A percentile compares a stretch with the other conserved stretches of the same genome.
phyloP scores from a whole-genome alignment of 2,329 filamentous ascomycete genomes.

The Simplicillium aogashimaense region DNA sequence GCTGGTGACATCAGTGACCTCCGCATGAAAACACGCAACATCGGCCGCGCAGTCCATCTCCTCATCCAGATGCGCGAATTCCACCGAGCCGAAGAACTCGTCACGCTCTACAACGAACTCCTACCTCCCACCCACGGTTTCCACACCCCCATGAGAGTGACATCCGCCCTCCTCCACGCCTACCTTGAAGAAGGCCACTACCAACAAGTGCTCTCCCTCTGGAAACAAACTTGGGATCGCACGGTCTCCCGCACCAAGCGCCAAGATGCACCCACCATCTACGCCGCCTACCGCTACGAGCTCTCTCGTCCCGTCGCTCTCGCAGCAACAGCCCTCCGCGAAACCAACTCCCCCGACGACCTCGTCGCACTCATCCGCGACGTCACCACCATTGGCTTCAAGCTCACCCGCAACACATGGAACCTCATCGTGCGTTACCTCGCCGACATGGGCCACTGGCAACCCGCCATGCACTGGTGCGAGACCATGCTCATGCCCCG shows the following conservation, averaged over 20 bases:
- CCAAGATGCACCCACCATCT: conserved; percentile 17
- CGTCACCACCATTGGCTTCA: conserved; percentile 59
- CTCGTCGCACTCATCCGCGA: conserved; percentile 41
- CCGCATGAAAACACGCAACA: conserved; percentile 14
- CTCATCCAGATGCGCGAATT: conserved; percentile 29
- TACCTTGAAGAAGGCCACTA: conserved; percentile 48
- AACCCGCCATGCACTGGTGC: conserved; percentile 63
- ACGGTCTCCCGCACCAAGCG: conserved; percentile 27
- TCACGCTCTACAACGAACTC: conserved; percentile 39
- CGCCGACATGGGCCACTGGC: conserved; percentile 44
- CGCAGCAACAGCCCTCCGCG: conserved; percentile 35
- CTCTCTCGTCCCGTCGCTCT: conserved; percentile 37
- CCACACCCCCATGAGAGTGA: conserved; percentile 40
- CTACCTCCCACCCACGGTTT: conserved; percentile 22
- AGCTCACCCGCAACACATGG: conserved; percentile 68
- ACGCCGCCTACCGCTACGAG: conserved; percentile 41
- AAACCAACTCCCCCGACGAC: conserved; percentile 29
- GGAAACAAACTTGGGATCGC: conserved; percentile 50
- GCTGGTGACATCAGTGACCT: conserved; percentile 13
- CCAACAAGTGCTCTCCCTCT: conserved; percentile 53
- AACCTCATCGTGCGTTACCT: conserved; percentile 66
- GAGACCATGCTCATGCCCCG: conserved; percentile 69
- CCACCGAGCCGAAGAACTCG: conserved; percentile 45
- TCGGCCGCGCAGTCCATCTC: conserved; percentile 22
- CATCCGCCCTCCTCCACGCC: conserved; percentile 59